Percentiles rank a stretch among this genome's conserved stretches.
Evolutionary conservation across 768 basidiomycete species (phyloP).

Genomic region (Mycena polygramma): DNA sequence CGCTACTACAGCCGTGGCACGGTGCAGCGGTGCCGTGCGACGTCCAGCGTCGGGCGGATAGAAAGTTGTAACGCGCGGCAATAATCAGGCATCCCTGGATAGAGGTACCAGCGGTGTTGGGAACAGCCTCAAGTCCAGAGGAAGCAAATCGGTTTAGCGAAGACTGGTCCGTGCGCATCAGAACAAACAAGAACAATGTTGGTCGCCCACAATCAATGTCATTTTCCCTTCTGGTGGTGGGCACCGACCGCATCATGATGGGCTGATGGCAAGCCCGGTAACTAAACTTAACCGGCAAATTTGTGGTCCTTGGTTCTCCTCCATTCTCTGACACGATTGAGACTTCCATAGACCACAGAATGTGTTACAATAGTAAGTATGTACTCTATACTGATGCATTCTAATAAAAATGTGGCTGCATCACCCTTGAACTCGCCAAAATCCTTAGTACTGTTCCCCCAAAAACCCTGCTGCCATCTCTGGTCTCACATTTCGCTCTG

Average conservation of each 20-base stretch:
- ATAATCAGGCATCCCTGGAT: too few relatives aligned
- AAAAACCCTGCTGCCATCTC: constrained; percentile 5
- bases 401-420: constrained; percentile 15
- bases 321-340: not conserved
- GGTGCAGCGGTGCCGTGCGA: too few relatives aligned
- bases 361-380: constrained; percentile 14
- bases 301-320: constrained; percentile 17
- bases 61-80: too few relatives aligned
- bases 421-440: constrained; percentile 26
- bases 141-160: too few relatives aligned
- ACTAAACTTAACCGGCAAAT: constrained; percentile 28
- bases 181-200: too few relatives aligned
- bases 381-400: constrained; percentile 10
- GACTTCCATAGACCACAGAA: not conserved
- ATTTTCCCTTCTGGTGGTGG: constrained; percentile 15
- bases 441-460: constrained; percentile 16
- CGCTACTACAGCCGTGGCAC: too few relatives aligned
- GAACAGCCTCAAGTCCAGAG: too few relatives aligned
- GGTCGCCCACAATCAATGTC: too few relatives aligned
- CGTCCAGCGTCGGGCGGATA: too few relatives aligned
- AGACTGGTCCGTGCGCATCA: too few relatives aligned
- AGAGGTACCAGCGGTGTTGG: too few relatives aligned
- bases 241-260: constrained; percentile 30
- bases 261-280: constrained; percentile 22
- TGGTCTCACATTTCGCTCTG: constrained; percentile 9